Evolutionary conservation across 1,284 basidiomycete genomes (phyloP), one percentile per base, ranked within the genome.

Genomic region (Tilletia horrida): DNA sequence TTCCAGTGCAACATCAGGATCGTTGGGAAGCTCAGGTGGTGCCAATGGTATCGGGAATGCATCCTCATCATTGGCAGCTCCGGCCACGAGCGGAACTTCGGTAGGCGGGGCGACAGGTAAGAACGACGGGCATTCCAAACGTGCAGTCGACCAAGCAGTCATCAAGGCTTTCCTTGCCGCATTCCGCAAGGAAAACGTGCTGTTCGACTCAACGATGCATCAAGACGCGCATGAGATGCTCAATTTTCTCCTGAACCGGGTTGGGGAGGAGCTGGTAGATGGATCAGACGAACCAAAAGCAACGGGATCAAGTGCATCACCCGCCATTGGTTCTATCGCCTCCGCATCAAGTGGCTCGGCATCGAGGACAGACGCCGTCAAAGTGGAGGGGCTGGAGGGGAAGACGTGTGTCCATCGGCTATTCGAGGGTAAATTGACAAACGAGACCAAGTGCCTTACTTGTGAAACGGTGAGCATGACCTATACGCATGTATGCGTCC

Each of bases 171-270:
- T 81, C 69, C 66, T 80, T 6, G 65, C 59, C 16, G 73, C 73
- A 0, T 67, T 81, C 50, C 72, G 73, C 67, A 72, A 74, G n/a
- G 73, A 75, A 43, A 78, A 76, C 42, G 72, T 76, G 18, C 67
- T 80, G 31, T 81, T 81, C 45, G 77, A 80, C 67, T 73, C 68
- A 62, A 80, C 73, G 31, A 76, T 76, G 74, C 79, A 81, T 78
- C 93, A 97, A 81, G 94, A 97, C 81, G 93, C 93, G 1, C 93
- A 97, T 82, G 95, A 98, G 83, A 97, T 98, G 83, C 85, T 97
- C 65, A 97, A 95, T 81, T 96, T 91, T 84, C 84, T 97, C 40
- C 85, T 98, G 69, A 98, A 98, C 83, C 89, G 87, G 82, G 89
- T 97, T 64, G 90, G 92, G 43, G 94, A 97, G 83, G 93, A 97